A percentile compares a stretch with the other conserved stretches of the same genome.
These are phyloP conservation scores for Macrotyloma uniflorum DNA, from an alignment of 306 rosid genomes.

Conservation along the genomic window DNA sequence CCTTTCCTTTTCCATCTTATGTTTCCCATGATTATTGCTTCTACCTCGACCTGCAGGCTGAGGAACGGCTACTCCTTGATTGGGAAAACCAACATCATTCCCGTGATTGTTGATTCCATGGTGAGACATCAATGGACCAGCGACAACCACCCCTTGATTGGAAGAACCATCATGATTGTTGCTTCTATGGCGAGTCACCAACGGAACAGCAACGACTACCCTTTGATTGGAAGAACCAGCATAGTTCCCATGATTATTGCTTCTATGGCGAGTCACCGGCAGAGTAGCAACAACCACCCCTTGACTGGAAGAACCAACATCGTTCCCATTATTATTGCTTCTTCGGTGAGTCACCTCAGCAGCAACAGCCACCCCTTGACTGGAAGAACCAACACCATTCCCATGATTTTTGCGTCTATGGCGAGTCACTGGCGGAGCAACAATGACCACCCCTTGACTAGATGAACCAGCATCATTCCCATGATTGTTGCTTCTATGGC, in stretches of 20 bases:
- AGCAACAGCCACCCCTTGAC: conserved; percentile 7
- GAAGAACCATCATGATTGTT: conserved; percentile 17
- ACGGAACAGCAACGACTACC: too few relatives aligned
- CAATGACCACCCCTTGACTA: neutral
- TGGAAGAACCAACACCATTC: conserved; percentile 5
- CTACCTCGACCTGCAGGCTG: neutral
- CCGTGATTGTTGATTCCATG: conserved; percentile 21
- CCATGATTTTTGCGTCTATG: too few relatives aligned
- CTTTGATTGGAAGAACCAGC: neutral
- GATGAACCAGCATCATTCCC: too few relatives aligned
- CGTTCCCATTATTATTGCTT: neutral
- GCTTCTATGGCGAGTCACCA: neutral
- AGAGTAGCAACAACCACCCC: neutral
- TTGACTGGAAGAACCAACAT: conserved; percentile 22
- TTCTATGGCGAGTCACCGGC: conserved; percentile 24
- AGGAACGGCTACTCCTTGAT: neutral
- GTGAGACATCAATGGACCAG: too few relatives aligned
- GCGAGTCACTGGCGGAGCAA: conserved; percentile 7
- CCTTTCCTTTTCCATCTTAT: conserved; percentile 46
- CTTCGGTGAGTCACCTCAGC: conserved; percentile 25
- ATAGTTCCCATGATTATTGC: neutral
- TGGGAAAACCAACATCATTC: neutral
- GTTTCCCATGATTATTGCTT: conserved; percentile 42
- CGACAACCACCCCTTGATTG: conserved; percentile 16
- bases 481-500: too few relatives aligned